Evolutionary conservation across 1,139 yeast genomes (phyloP).

Genomic region (Debaryomycetaceae sp.): DNA sequence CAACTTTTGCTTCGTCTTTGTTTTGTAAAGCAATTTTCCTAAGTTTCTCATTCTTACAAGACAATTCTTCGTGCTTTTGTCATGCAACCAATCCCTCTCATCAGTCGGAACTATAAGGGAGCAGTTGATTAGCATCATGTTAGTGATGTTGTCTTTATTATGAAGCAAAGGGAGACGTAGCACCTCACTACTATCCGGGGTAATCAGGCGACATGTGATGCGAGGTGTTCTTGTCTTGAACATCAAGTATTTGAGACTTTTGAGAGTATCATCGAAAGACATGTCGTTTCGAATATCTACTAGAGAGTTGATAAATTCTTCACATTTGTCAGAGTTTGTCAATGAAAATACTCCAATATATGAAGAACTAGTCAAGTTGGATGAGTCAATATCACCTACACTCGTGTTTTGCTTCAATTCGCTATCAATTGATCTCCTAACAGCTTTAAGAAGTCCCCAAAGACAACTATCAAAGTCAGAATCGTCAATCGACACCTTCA

Average conservation of each 20-base stretch:
- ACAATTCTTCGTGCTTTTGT: constrained; percentile 1
- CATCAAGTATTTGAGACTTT: constrained; percentile 1
- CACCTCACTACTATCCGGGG: constrained; percentile 3
- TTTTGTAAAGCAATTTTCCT: constrained; percentile 9
- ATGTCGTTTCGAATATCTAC: not conserved
- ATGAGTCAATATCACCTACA: not conserved
- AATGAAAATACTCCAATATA: constrained; percentile 3
- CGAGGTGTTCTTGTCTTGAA: constrained; percentile 2
- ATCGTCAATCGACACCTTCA: not conserved
- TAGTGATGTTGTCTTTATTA: constrained; percentile 6
- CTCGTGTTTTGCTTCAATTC: not conserved
- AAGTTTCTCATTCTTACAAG: constrained; percentile 1
- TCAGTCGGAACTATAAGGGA: constrained; percentile 5
- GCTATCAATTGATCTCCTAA: not conserved
- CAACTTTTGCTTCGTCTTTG: constrained; percentile 4
- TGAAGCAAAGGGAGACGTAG: constrained; percentile 10
- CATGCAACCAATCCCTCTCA: constrained; percentile 3
- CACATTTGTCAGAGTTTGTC: not conserved
- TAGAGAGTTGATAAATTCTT: not conserved
- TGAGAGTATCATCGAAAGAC: not conserved
- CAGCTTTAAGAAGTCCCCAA: not conserved
- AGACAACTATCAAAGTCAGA: not conserved
- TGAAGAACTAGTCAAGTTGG: not conserved
- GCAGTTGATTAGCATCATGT: constrained; percentile 6
- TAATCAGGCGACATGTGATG: not conserved